Base-by-base conservation (phyloP, 805 yeast genomes). In the Torulaspora delbrueckii region DNA sequence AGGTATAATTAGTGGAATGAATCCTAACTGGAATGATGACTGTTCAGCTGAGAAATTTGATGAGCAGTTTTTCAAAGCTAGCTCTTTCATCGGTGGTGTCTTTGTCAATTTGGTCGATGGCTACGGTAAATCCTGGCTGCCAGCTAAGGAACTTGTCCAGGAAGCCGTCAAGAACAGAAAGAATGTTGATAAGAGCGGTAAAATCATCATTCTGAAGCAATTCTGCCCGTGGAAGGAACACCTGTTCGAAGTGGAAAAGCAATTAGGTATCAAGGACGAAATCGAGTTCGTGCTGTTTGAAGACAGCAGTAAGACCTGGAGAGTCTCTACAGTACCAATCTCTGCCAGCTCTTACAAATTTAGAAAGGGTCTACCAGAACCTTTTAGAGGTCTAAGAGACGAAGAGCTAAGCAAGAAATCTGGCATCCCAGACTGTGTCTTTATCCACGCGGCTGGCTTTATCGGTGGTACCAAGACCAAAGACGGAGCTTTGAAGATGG, bases 201-300 rank as follows among this genome's bases (percentile, higher is more conserved):
- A 82, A 51, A 81, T 91, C 36, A 57, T 93, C 8, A 75, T 86
- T 3, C 74, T 93, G 50, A 80, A 77, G n/a, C 76, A 77, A 50
- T 87, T 84, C 63, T 85, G 87, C 43, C 96, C 96, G 38, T 93
- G 99, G 99, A 90, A 89, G 65, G 96, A 88, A 62, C 98, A 93
- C 64, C 72, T 91, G 40, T 87, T 79, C 63, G 71, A 73, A 14
- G 72, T 86, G 47, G 96, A 93, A 66, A 75, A 72, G 53, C 82
- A 76, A 47, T 68, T 76, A 53, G 68, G 70, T 22, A 74, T 77
- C 18, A 72, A 70, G 53, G 83, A 82, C 24, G 70, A 73, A 46
- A 78, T 82, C 37, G 70, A 84, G 47, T 91, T 86, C 63, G 95
- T 88, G 1, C 69, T 93, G 45, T 91, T 89, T 68, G 71, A 81